Evolutionary conservation across 805 yeast species (phyloP).

Genomic region (Starmerella stigmatis): DNA sequence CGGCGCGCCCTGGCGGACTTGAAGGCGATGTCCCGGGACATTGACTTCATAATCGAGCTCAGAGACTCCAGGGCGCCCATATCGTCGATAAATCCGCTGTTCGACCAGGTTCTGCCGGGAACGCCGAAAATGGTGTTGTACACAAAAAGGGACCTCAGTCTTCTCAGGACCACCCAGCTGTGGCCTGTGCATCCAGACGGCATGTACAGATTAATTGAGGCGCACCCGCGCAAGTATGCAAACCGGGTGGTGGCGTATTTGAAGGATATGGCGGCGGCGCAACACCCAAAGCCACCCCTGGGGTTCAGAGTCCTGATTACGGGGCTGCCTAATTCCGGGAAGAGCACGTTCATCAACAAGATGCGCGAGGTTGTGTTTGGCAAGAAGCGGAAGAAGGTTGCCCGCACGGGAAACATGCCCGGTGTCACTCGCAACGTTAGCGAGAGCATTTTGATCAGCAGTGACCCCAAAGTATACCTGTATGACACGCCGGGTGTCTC

Average conservation of each 20-base stretch:
- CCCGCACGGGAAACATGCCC: slow-evolving; percentile 74
- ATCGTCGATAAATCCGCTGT: slow-evolving; percentile 67
- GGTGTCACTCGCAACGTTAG: slow-evolving; percentile 80
- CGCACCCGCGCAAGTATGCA: slow-evolving; percentile 44
- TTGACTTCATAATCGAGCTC: slow-evolving; percentile 73
- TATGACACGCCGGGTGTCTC: slow-evolving; percentile 93
- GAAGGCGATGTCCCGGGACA: slow-evolving; percentile 60
- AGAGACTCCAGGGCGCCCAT: slow-evolving; percentile 87
- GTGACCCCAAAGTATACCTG: slow-evolving; percentile 52
- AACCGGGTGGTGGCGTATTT: slow-evolving; percentile 41
- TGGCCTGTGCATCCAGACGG: slow-evolving; percentile 40
- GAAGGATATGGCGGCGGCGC: slow-evolving; percentile 29
- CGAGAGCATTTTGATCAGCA: slow-evolving; percentile 55
- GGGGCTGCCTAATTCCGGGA: slow-evolving; percentile 98
- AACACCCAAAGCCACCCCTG: slow-evolving; percentile 64
- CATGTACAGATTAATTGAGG: slow-evolving; percentile 46
- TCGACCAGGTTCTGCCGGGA: slow-evolving; percentile 52
- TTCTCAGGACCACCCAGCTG: slow-evolving; percentile 35
- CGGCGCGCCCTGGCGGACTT: slow-evolving; percentile 61
- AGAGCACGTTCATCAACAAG: slow-evolving; percentile 73
- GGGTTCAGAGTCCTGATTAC: slow-evolving; percentile 68
- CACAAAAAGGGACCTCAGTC: slow-evolving; percentile 60
- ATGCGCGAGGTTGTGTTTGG: slow-evolving; percentile 41
- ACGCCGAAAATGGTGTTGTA: slow-evolving; percentile 56
- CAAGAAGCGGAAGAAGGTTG: slow-evolving; percentile 45